phyloP scores from a whole-genome alignment of 495 filamentous ascomycete species.

The Neurospora sp. region DNA sequence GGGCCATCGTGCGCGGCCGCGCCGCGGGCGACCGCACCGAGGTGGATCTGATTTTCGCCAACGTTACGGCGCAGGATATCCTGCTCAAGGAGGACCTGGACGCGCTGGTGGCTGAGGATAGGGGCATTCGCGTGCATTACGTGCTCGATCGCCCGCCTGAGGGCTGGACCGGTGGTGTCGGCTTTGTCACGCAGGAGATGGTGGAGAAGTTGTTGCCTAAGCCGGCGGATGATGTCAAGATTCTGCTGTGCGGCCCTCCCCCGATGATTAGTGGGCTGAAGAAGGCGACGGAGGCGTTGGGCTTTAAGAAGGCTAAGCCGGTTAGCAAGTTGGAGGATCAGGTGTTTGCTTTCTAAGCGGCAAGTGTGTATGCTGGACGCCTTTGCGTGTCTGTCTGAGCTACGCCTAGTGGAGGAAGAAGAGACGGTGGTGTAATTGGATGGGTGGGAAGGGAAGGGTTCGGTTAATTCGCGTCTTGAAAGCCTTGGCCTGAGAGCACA shows the following conservation, averaged over 20 bases:
- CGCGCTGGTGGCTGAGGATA: constrained; percentile 61
- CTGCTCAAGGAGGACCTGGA: constrained; percentile 86
- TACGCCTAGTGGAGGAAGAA: neutral
- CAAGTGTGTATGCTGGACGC: too few relatives aligned
- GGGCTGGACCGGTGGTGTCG: constrained; percentile 80
- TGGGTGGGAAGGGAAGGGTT: neutral
- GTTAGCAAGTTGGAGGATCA: constrained; percentile 97
- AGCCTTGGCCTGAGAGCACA: neutral
- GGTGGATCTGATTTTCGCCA: constrained; percentile 92
- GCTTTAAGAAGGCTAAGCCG: constrained; percentile 81
- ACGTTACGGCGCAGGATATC: constrained; percentile 89
- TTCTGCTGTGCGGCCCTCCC: constrained; percentile 92
- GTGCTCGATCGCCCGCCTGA: constrained; percentile 93
- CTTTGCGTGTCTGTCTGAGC: neutral
- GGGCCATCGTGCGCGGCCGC: constrained; percentile 78
- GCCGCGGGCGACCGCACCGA: constrained; percentile 72
- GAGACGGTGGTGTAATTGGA: neutral
- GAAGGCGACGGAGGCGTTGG: constrained; percentile 81
- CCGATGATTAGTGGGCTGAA: constrained; percentile 97
- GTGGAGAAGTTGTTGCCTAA: constrained; percentile 74
- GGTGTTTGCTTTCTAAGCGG: constrained; percentile 86
- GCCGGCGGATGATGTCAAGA: constrained; percentile 79
- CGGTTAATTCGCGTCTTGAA: neutral
- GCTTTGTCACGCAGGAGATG: constrained; percentile 92
- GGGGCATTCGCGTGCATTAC: constrained; percentile 77